These are phyloP conservation scores for Colletotrichum tanaceti DNA, from an alignment of 2,329 filamentous ascomycete genomes.

Conservation along the genomic window DNA sequence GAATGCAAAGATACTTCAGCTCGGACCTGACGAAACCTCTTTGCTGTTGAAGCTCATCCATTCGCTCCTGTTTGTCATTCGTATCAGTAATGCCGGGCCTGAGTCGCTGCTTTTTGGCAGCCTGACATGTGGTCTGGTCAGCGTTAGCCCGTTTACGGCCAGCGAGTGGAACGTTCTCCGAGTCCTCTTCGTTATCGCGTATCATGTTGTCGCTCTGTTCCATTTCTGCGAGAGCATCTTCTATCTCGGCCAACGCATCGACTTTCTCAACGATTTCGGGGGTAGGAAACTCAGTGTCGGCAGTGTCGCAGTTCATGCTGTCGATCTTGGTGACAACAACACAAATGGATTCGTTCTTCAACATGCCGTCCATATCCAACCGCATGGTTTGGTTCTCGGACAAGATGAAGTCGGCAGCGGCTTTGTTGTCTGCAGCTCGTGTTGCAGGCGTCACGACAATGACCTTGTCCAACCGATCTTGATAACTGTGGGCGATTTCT, in stretches of 20 bases:
- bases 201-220: too few species aligned
- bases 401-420: slow-evolving; percentile 38
- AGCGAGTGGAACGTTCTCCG: too few species aligned
- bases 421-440: slow-evolving; percentile 40
- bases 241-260: neutral
- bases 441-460: slow-evolving; percentile 37
- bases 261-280: neutral
- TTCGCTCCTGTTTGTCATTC: too few species aligned
- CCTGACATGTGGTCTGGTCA: too few species aligned
- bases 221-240: too few species aligned
- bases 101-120: too few species aligned
- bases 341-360: slow-evolving; percentile 28
- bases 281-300: slow-evolving; percentile 18
- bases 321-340: slow-evolving; percentile 40
- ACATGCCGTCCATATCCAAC: slow-evolving; percentile 38
- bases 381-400: slow-evolving; percentile 28
- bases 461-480: slow-evolving; percentile 26
- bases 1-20: slow-evolving; percentile 34
- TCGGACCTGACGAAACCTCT: neutral
- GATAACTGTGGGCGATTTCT: slow-evolving; percentile 26
- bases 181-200: too few species aligned
- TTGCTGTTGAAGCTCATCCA: too few species aligned
- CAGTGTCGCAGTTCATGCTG: slow-evolving; percentile 29
- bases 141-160: too few species aligned
- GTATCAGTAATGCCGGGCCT: too few species aligned